Conservation (phyloP, 208 protist genomes). For the Histomonas meleagridis region DNA sequence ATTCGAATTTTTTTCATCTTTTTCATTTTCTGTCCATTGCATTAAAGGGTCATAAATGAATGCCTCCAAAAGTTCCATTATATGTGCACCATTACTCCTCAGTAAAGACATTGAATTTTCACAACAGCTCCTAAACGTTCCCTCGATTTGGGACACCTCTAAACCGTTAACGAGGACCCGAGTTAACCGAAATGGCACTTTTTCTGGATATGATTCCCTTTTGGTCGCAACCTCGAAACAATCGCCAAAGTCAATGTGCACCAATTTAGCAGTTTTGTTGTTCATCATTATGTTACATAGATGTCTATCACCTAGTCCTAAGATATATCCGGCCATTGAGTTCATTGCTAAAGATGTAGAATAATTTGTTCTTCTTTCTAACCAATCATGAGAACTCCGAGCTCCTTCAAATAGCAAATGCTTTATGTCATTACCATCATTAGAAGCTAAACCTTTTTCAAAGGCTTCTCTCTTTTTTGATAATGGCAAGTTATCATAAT, state of each 20-base stretch:
- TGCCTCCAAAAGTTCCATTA: background rate
- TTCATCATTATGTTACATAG: slow-evolving; percentile 84
- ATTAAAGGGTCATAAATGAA: slow-evolving; percentile 37
- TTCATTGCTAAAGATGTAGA: slow-evolving; percentile 71
- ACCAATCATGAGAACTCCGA: background rate
- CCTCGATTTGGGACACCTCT: slow-evolving; percentile 3
- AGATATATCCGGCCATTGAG: slow-evolving; percentile 81
- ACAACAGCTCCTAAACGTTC: background rate
- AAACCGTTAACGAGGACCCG: background rate
- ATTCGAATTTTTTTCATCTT: no score
- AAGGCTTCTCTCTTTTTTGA: background rate
- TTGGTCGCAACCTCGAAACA: slow-evolving; percentile 20
- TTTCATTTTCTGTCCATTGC: background rate
- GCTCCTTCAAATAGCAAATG: background rate
- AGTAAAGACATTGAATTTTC: background rate
- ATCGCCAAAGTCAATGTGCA: slow-evolving; percentile 37
- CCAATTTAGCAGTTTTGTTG: slow-evolving; percentile 20
- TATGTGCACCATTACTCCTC: background rate
- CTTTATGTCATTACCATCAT: background rate
- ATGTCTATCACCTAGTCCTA: slow-evolving; percentile 73
- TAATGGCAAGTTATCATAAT: background rate
- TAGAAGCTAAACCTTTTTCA: background rate
- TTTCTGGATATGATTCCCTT: background rate
- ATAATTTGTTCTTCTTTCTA: background rate
- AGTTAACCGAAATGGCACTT: slow-evolving; percentile 15